Evolutionary conservation across 2,329 filamentous ascomycete genomes (phyloP), one percentile per base, ranked within the genome.

Genomic region (Ploettnerulaceae sp.): DNA sequence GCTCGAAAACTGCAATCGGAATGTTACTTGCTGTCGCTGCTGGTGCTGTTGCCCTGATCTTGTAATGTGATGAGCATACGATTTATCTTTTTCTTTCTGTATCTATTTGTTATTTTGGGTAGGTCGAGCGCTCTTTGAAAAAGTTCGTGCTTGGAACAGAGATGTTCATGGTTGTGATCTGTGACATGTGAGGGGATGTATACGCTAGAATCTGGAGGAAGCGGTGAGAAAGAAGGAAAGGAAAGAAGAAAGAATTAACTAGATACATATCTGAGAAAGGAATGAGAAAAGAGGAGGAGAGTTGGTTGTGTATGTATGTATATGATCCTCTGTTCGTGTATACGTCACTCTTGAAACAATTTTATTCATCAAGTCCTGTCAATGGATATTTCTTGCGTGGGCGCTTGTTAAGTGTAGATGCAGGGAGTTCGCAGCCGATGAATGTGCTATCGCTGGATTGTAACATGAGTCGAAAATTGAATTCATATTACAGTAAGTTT

Each of bases 21-120:
- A 21, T 29, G 1, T 18, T 53, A n/a, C 15, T 45, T 25, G 47
- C 38, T 25, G 31, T 40, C 17, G 36, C 42, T 37, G 47, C 40
- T 38, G 49, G 34, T 22, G 39, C 36, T 14, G 31, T 45, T 40
- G 38, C 40, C 20, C 39, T 54, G 31, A 37, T 52, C 14, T 29
- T 54, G 26, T 53, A 54, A 46, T 32, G 15, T 35, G 15, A 12
- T 37, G 9, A 5, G 7, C n/a, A 22, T 7, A 31, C 11, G 26
- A 26, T 40, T 29, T 18, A 6, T 29, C n/a, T 31, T 20, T 40
- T 22, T 29, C 18, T 40, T 5, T 1, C 12, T 28, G 8, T 17
- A 40, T 40, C 14, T 29, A 2, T 24, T 20, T 22, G 34, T 14
- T 21, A 15, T 32, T 15, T 32, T 32, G 9, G 8, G 31, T 12